A percentile compares a stretch with the other conserved stretches of the same genome.
phyloP scores from a whole-genome alignment of 495 filamentous ascomycete species.

The Aspergillus baeticus region DNA sequence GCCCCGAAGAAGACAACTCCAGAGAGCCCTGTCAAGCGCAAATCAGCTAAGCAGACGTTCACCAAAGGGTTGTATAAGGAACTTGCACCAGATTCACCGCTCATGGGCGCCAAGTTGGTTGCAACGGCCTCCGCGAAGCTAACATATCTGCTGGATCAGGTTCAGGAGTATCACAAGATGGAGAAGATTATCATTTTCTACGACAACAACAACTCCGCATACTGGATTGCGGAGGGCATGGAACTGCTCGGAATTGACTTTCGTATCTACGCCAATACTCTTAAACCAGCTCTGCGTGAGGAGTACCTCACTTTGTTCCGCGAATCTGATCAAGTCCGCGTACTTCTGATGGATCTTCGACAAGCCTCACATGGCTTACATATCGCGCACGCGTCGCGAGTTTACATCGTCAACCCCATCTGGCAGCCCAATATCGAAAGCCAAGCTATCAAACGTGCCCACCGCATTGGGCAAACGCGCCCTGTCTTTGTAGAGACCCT shows the following conservation, averaged over 20 bases:
- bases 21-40: conserved; percentile 27
- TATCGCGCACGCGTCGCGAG: conserved; percentile 73
- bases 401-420: conserved; percentile 91
- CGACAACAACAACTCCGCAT: conserved; percentile 81
- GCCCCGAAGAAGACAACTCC: conserved; percentile 15
- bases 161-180: conserved; percentile 60
- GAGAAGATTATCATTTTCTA: conserved; percentile 96
- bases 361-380: conserved; percentile 88
- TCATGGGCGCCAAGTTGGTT: conserved; percentile 62
- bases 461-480: conserved; percentile 80
- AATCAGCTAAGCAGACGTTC: conserved; percentile 36
- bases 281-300: conserved; percentile 58
- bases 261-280: conserved; percentile 77
- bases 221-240: conserved; percentile 76
- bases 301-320: conserved; percentile 80
- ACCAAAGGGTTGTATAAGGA: conserved; percentile 29
- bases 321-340: conserved; percentile 57
- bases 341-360: conserved; percentile 85
- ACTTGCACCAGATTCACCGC: conserved; percentile 47
- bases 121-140: conserved; percentile 86
- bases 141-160: conserved; percentile 75
- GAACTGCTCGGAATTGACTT: conserved; percentile 74
- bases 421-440: conserved; percentile 84
- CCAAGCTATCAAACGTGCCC: conserved; percentile 88
- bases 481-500: conserved; percentile 87